Conservation (phyloP, 2,329 filamentous ascomycete species). For the Apiospora sp. region DNA sequence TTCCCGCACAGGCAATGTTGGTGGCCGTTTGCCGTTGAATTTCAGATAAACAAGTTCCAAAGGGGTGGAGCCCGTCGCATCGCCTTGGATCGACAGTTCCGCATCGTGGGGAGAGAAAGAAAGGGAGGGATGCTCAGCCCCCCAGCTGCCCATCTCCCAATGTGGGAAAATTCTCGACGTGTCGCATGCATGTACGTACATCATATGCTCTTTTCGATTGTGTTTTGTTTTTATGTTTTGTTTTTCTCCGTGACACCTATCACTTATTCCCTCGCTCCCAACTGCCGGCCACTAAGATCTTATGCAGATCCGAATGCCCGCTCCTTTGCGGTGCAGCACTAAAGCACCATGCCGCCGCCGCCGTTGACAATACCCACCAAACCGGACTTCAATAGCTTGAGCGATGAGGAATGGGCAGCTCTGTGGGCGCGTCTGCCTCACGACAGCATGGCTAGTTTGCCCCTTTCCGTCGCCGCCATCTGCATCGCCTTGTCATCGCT, state of each 20-base stretch:
- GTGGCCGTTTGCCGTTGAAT: neutral
- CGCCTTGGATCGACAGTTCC: neutral
- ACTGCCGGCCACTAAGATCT: neutral
- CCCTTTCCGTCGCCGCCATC: neutral
- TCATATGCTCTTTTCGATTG: neutral
- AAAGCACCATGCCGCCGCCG: constrained; percentile 6
- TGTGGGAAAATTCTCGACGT: neutral
- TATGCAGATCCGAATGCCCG: neutral
- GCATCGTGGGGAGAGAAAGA: neutral
- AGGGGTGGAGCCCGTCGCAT: neutral
- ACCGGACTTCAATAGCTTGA: neutral
- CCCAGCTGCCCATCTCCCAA: neutral
- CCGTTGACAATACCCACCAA: neutral
- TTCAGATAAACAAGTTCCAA: neutral
- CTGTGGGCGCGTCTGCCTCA: neutral
- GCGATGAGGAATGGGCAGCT: neutral
- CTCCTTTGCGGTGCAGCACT: neutral
- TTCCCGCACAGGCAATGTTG: neutral
- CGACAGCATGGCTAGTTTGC: neutral
- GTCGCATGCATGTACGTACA: neutral
- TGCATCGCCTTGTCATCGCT: neutral
- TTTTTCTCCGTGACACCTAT: neutral
- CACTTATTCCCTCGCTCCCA: neutral
- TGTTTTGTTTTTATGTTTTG: neutral
- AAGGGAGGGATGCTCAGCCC: neutral